Base-by-base conservation (phyloP, 2,329 filamentous ascomycete species). In the Claviceps quebecensis region DNA sequence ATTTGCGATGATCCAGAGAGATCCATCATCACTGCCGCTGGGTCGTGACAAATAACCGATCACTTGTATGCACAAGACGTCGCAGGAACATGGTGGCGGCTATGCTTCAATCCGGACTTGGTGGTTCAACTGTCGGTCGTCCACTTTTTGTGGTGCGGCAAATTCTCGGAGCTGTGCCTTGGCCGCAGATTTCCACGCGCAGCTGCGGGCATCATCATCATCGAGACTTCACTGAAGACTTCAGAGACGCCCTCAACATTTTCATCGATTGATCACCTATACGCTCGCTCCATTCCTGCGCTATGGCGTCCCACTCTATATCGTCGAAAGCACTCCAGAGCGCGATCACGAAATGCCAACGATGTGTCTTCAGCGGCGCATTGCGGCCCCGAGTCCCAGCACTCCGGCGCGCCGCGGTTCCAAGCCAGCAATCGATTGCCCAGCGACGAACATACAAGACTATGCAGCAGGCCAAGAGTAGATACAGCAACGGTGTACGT, bases 401-500 rank as follows among this genome's bases (percentile, higher is more conserved):
- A 34, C 58, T 66, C 50, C 61, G 61, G 39, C 59, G 61, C 54
- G 54, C 56, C 7, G 53, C 63, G 44, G 46, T 64, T 37, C 66
- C 65, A 55, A 59, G 61, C 44, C 61, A 63, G 58, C 65, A 65
- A 55, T 61, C 64, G 2, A 60, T 67, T 37, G 59, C 60, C 48
- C 69, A 70, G 59, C 64, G 64, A 57, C 67, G 69, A 52, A 66
- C 65, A 54, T 67, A 60, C 59, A 78, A 76, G 65, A 78, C 77
- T 8, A 72, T 80, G 23, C 77, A 80, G 59, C 72, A 81, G 67
- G 75, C 75, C 46, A 77, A 75, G 67, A 79, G 75, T 63, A 68
- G 76, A 56, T 73, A 80, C 57, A 71, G 73, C 55, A 75, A 74
- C 49, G 78, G 78, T 52, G 75, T 78, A 72, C 56, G 73, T 56